Conservation (phyloP, 306 rosid species). For the Citrullus amarus region DNA sequence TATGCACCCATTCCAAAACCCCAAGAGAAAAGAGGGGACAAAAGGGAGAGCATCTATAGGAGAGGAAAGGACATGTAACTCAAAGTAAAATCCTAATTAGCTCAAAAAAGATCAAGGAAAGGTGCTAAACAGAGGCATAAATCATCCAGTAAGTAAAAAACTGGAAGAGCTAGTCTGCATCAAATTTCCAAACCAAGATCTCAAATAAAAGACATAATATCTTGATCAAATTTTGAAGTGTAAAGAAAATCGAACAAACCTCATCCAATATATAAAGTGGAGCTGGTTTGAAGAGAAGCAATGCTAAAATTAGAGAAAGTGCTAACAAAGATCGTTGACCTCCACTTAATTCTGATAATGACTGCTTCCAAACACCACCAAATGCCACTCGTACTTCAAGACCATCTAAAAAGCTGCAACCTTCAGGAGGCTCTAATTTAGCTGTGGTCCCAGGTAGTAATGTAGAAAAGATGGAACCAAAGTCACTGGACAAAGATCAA, state of each 20-base stretch:
- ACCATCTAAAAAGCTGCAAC: constrained; percentile 85
- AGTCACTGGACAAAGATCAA: constrained; percentile 49
- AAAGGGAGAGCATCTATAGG: background rate
- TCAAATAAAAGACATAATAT: background rate
- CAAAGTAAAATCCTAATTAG: background rate
- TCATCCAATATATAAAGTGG: constrained; percentile 93
- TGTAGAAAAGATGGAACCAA: constrained; percentile 92
- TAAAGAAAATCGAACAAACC: constrained; percentile 27
- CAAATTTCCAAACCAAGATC: background rate
- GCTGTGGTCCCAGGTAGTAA: constrained; percentile 91
- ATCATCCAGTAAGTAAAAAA: background rate
- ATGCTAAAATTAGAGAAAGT: constrained; percentile 80
- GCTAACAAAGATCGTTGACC: constrained; percentile 98
- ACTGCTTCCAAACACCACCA: constrained; percentile 97
- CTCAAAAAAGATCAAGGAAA: background rate
- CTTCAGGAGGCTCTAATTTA: constrained; percentile 93
- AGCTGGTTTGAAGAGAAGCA: constrained; percentile 96
- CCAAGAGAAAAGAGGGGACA: background rate
- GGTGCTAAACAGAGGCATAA: background rate
- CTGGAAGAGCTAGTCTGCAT: background rate
- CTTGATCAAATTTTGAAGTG: background rate
- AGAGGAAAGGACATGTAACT: background rate
- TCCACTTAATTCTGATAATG: constrained; percentile 93
- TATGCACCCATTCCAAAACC: background rate
- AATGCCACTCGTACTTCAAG: constrained; percentile 97